Base-by-base conservation (phyloP, 1,284 basidiomycete genomes). In the Leccinum insolens region DNA sequence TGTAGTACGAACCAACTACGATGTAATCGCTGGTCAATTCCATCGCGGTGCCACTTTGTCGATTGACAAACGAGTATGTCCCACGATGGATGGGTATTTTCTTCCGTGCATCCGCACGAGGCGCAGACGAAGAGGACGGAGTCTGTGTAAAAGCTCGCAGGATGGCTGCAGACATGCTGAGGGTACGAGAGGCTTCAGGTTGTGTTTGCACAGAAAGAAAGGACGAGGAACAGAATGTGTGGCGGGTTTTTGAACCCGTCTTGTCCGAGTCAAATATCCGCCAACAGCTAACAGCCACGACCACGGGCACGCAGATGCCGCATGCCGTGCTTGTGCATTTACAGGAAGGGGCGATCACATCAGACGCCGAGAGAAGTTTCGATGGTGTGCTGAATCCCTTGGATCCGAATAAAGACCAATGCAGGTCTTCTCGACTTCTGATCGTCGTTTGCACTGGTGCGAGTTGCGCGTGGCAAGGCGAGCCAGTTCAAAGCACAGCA, bases 41-140 rank as follows among this genome's bases (percentile, higher is more conserved):
- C 74, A 77, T 76, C 17, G 78, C 71, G 12, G 76, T 79, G n/a
- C 78, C 77, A 22, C 76, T 79, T 68, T 77, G 76, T 62, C 75
- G 70, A 58, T 79, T 79, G 65, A 69, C 37, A 62, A 79, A 76
- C 7, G 73, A 68, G 62, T 78, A 77, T 3, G 77, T 78, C 58
- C 78, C 76, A 64, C 76, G 77, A 61, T 76, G 77, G 34, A 79
- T 72, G 52, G 73, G 67, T 3, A 73, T 67, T 60, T 66, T 75
- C 67, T 75, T 77, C 37, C 70, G 65, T 8, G 67, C 65, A 15
- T 68, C 67, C 11, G 41, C 62, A 25, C 76, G 75, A 55, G 68
- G 1, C 9, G 41, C 58, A 9, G 67, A 7, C 22, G 73, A 65
- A 4, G 72, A 69, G 3, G 68, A 2, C 0, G 68, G 22, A 6